These are phyloP conservation scores for Candida dendrica DNA, from an alignment of 805 yeast genomes.

Conservation along the genomic window DNA sequence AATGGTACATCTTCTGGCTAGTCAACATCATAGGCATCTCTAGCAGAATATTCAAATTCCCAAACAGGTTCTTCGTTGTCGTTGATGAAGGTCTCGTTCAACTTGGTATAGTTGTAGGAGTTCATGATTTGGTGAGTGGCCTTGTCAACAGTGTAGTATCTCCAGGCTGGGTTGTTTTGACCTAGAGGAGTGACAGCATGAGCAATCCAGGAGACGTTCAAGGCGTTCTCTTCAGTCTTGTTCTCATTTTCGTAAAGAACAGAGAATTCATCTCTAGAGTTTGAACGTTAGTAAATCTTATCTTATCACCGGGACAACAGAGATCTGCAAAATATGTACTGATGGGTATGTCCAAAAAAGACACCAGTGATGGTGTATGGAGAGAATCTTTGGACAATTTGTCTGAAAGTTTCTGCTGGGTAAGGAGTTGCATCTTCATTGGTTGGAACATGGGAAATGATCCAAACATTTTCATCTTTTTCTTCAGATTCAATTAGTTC, in stretches of 20 bases:
- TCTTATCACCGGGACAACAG: too few species aligned
- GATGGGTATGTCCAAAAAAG: slow-evolving; percentile 68
- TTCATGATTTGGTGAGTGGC: slow-evolving; percentile 55
- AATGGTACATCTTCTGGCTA: slow-evolving; percentile 59
- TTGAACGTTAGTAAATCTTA: too few species aligned
- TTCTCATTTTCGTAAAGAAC: slow-evolving; percentile 43
- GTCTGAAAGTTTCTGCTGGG: slow-evolving; percentile 46
- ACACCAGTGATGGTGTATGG: slow-evolving; percentile 62
- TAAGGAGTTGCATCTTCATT: slow-evolving; percentile 59
- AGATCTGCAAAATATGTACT: too few species aligned
- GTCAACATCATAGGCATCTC: slow-evolving; percentile 43
- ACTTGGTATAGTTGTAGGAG: slow-evolving; percentile 47
- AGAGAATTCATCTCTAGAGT: slow-evolving; percentile 63
- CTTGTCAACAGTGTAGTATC: slow-evolving; percentile 61
- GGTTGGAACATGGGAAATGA: slow-evolving; percentile 61
- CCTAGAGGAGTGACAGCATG: slow-evolving; percentile 60
- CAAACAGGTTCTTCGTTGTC: slow-evolving; percentile 54
- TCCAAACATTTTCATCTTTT: slow-evolving; percentile 62
- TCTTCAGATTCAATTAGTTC: slow-evolving; percentile 55
- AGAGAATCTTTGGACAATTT: slow-evolving; percentile 58
- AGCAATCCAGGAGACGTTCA: slow-evolving; percentile 56
- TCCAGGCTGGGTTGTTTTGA: slow-evolving; percentile 63
- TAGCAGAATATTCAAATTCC: slow-evolving; percentile 58
- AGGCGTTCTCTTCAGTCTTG: slow-evolving; percentile 31
- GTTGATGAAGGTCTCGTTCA: slow-evolving; percentile 48